These are phyloP conservation scores for Coniochaeta sp. DNA, from an alignment of 2,329 filamentous ascomycete species.

Conservation along the genomic window DNA sequence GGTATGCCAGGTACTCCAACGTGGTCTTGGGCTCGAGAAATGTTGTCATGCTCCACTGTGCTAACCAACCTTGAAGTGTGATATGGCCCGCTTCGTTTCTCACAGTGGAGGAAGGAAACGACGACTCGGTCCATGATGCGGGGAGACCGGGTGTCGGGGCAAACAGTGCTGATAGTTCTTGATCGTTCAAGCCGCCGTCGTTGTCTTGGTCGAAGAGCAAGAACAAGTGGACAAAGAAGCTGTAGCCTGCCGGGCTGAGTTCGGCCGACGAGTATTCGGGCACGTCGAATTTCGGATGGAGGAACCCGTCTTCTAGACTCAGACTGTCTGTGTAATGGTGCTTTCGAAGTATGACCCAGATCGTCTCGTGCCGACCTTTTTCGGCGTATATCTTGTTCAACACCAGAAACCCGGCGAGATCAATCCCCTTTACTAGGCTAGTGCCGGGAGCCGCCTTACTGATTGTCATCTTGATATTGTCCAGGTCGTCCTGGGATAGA, in stretches of 20 bases:
- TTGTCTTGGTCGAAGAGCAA: slow-evolving; percentile 95
- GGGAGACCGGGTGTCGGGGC: slow-evolving; percentile 88
- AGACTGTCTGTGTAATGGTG: slow-evolving; percentile 96
- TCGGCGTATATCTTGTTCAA: slow-evolving; percentile 95
- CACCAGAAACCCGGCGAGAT: slow-evolving; percentile 75
- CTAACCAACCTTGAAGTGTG: slow-evolving; percentile 94
- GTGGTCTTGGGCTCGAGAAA: slow-evolving; percentile 94
- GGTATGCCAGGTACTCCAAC: slow-evolving; percentile 88
- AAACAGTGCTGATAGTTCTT: slow-evolving; percentile 80
- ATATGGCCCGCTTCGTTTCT: slow-evolving; percentile 93
- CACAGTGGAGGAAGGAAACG: slow-evolving; percentile 88
- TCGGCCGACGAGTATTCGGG: slow-evolving; percentile 89
- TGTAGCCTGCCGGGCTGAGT: slow-evolving; percentile 86
- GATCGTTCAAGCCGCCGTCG: slow-evolving; percentile 83
- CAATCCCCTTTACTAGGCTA: slow-evolving; percentile 63
- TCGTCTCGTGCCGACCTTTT: slow-evolving; percentile 94
- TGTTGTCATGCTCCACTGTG: slow-evolving; percentile 99
- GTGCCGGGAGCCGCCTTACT: slow-evolving; percentile 58
- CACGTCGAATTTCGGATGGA: slow-evolving; percentile 91
- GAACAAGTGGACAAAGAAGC: slow-evolving; percentile 96
- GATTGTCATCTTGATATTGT: slow-evolving; percentile 86
- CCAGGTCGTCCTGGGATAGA: slow-evolving; percentile 70
- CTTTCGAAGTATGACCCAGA: slow-evolving; percentile 93
- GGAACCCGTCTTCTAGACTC: slow-evolving; percentile 81
- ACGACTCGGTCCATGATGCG: slow-evolving; percentile 76